Conservation (phyloP, 2,329 filamentous ascomycete species). For the Arthrinium phaeospermum region DNA sequence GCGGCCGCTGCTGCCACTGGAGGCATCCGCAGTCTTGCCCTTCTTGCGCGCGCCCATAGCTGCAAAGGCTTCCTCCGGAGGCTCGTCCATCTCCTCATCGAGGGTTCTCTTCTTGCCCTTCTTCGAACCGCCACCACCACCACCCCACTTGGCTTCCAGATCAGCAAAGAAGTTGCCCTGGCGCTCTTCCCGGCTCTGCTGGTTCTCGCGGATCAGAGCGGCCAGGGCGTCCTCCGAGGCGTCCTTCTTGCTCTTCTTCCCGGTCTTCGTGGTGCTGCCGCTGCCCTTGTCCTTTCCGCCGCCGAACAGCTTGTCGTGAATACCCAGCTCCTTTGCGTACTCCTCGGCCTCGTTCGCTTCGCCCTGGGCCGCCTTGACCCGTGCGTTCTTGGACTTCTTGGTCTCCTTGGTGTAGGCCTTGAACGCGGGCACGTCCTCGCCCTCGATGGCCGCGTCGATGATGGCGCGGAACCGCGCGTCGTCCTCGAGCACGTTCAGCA, state of each 20-base stretch:
- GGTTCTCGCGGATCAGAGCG: conserved; percentile 76
- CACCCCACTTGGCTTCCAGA: conserved; percentile 59
- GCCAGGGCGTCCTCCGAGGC: conserved; percentile 62
- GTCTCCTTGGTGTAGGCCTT: conserved; percentile 75
- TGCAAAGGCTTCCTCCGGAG: conserved; percentile 66
- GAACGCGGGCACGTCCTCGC: conserved; percentile 69
- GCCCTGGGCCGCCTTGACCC: conserved; percentile 65
- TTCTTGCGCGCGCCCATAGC: conserved; percentile 57
- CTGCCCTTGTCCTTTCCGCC: conserved; percentile 21
- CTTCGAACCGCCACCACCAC: conserved; percentile 40
- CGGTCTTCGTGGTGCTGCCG: conserved; percentile 42
- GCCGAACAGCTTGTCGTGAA: conserved; percentile 72
- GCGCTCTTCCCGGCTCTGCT: conserved; percentile 69
- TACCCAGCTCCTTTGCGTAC: conserved; percentile 75
- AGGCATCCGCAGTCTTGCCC: conserved; percentile 32
- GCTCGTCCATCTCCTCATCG: conserved; percentile 53
- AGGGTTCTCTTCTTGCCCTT: conserved; percentile 63
- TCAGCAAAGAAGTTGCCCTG: conserved; percentile 79
- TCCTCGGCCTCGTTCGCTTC: conserved; percentile 78
- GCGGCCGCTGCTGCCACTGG: conserved; percentile 20
- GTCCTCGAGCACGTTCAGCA: conserved; percentile 85
- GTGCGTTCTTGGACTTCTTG: conserved; percentile 64
- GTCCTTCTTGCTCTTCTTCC: conserved; percentile 49
- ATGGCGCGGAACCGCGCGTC: conserved; percentile 83
- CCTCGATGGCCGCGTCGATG: conserved; percentile 80